Evolutionary conservation across 441 rosid species (phyloP), one percentile per base, ranked within the genome.

Genomic region (Populus trichocarpa): DNA sequence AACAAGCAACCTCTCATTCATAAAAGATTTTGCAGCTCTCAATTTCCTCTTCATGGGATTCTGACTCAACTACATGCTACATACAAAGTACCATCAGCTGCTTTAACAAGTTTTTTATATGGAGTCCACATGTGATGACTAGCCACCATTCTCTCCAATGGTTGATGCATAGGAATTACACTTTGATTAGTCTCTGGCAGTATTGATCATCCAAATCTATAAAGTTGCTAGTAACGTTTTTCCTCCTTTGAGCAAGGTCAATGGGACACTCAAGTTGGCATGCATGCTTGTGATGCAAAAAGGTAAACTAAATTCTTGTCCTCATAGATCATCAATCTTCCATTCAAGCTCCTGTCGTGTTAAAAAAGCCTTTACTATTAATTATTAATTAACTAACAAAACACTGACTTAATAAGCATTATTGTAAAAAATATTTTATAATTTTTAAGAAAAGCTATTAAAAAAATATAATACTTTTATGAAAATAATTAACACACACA

Each of bases 251-350:
- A 69, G 5, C 6, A 66, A n/a, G 28, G 74, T 82, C 80, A 75
- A 80, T 67, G 72, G 73, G 78, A 77, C 65, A 53, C 78, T 80
- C 70, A 40, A 69, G 79, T 77, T 72, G 75, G 75, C 76, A 61
- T 38, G 78, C 66, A 4, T 67, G 67, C 40, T 77, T 26, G 50
- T 77, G 76, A 36, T 71, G 74, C 74, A 57, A 71, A 71, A 75
- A 42, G 50, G 28, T 38, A 38, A 38, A 38, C 42, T 38, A 9
- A 2, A 38, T 38, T 38, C 12, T 38, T 38, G 12, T 10, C 42
- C 12, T 38, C 3, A 38, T 38, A 38, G 42, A 38, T 38, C 12
- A 10, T 38, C 42, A 2, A 9, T 38, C 11, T 38, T 38, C 42
- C 42, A 38, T 38, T 38, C 12, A 33, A 33, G 36, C 36, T 33